Conservation (phyloP, 2,329 filamentous ascomycete genomes). For the Nigrospora oryzae region DNA sequence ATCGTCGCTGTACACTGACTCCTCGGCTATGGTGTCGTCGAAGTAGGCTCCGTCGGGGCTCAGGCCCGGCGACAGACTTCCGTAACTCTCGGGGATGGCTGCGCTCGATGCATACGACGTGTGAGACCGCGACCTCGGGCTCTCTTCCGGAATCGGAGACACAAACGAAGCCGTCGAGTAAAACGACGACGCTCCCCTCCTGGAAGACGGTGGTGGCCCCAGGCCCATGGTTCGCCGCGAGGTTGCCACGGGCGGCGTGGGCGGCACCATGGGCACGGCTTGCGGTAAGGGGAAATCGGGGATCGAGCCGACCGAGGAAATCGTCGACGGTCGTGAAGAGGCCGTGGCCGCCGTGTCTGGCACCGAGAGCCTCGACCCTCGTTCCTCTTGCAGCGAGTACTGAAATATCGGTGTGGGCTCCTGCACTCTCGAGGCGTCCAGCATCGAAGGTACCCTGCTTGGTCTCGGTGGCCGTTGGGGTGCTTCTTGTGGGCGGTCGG, state of each 20-base stretch:
- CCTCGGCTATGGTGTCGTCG: conserved; percentile 40
- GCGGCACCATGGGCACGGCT: conserved; percentile 7
- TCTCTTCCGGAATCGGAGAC: conserved; percentile 70
- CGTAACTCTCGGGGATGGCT: conserved; percentile 63
- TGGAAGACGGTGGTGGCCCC: conserved; percentile 51
- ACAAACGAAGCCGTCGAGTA: conserved; percentile 61
- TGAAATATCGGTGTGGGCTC: conserved; percentile 47
- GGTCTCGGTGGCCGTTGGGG: conserved; percentile 53
- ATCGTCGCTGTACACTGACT: conserved; percentile 35
- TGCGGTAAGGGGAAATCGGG: conserved; percentile 48
- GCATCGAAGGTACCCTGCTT: conserved; percentile 49
- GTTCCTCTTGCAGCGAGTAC: conserved; percentile 27
- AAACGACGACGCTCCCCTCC: conserved; percentile 54
- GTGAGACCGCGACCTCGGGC: conserved; percentile 46
- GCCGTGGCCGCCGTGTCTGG: conserved; percentile 37
- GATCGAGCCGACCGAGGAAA: conserved; percentile 47
- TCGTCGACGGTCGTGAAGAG: conserved; percentile 42
- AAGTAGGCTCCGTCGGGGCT: conserved; percentile 42
- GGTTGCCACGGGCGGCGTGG: conserved; percentile 17
- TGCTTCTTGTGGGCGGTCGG: conserved; percentile 38
- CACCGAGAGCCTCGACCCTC: conserved; percentile 30
- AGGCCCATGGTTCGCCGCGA: conserved; percentile 42
- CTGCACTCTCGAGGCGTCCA: conserved; percentile 47
- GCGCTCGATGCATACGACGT: conserved; percentile 64
- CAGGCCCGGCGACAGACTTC: conserved; percentile 34